Conservation (phyloP, 1,284 basidiomycete species). For the Fomitopsis palustris region DNA sequence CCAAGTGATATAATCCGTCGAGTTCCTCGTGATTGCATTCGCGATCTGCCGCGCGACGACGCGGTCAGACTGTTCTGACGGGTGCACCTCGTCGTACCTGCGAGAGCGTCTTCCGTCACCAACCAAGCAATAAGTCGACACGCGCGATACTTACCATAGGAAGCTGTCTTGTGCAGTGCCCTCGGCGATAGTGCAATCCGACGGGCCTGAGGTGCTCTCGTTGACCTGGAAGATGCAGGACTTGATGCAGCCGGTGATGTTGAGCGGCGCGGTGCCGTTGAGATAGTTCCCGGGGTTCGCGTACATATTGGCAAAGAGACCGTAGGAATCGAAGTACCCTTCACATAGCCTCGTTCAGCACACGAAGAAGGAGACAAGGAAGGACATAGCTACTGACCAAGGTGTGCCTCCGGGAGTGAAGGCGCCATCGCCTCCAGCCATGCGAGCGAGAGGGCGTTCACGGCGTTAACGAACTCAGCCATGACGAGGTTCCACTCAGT, state of each 20-base stretch:
- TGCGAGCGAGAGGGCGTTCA: slow-evolving; percentile 30
- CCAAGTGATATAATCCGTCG: slow-evolving; percentile 46
- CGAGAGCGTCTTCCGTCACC: neutral
- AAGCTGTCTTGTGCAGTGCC: slow-evolving; percentile 49
- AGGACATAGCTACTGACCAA: slow-evolving; percentile 22
- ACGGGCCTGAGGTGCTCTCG: slow-evolving; percentile 27
- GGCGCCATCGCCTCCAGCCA: slow-evolving; percentile 27
- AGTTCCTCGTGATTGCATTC: slow-evolving; percentile 37
- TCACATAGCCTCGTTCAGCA: slow-evolving; percentile 13
- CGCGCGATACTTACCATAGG: slow-evolving; percentile 39
- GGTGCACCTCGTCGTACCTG: slow-evolving; percentile 57
- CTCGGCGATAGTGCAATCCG: slow-evolving; percentile 36
- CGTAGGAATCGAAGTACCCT: slow-evolving; percentile 53
- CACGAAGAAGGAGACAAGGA: neutral
- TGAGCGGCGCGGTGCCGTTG: slow-evolving; percentile 56
- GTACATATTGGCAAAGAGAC: slow-evolving; percentile 52
- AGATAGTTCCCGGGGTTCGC: slow-evolving; percentile 44
- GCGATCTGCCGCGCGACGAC: slow-evolving; percentile 49
- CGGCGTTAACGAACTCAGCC: slow-evolving; percentile 28
- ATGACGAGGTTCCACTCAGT: slow-evolving; percentile 27
- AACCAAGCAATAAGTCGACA: slow-evolving; percentile 2
- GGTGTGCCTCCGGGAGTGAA: slow-evolving; percentile 28
- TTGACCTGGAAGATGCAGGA: slow-evolving; percentile 42
- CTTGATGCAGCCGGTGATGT: slow-evolving; percentile 46
- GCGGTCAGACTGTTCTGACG: slow-evolving; percentile 52